These are phyloP conservation scores for Rubia tinctorum DNA, from an alignment of 305 asterid species.

Conservation along the genomic window DNA sequence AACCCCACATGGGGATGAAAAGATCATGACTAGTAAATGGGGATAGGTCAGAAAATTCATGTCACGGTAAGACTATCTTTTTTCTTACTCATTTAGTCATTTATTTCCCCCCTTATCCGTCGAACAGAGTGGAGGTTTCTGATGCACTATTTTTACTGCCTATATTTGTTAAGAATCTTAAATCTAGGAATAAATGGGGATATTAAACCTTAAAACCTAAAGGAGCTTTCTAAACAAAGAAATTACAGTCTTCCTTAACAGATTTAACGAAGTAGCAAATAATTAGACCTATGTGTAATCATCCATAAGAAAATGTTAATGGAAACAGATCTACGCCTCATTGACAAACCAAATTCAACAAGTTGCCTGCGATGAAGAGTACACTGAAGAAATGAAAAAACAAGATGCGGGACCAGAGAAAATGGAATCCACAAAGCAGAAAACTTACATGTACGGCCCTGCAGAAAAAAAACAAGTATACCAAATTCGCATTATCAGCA, in stretches of 20 bases:
- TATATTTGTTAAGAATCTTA: neutral
- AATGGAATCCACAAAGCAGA: conserved; percentile 20
- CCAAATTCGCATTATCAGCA: conserved; percentile 19
- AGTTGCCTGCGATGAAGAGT: neutral
- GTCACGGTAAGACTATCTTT: neutral
- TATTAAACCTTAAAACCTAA: neutral
- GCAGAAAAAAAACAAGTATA: conserved; percentile 29
- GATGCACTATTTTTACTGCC: neutral
- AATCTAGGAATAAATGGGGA: neutral
- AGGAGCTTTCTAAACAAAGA: neutral
- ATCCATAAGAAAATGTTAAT: neutral
- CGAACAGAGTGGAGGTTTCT: neutral
- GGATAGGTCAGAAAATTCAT: neutral
- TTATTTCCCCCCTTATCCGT: too few relatives aligned
- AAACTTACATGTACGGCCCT: conserved; percentile 98
- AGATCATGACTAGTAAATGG: neutral
- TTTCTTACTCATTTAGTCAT: neutral
- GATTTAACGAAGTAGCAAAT: neutral
- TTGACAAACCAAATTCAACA: neutral
- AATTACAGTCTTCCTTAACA: neutral
- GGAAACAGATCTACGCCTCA: too few relatives aligned
- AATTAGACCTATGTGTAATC: neutral
- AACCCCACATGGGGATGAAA: neutral
- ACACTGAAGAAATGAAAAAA: neutral
- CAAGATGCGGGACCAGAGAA: conserved; percentile 32